Evolutionary conservation across 108 stramenopile genomes (phyloP).

Genomic region (Craspedostauros australis): DNA sequence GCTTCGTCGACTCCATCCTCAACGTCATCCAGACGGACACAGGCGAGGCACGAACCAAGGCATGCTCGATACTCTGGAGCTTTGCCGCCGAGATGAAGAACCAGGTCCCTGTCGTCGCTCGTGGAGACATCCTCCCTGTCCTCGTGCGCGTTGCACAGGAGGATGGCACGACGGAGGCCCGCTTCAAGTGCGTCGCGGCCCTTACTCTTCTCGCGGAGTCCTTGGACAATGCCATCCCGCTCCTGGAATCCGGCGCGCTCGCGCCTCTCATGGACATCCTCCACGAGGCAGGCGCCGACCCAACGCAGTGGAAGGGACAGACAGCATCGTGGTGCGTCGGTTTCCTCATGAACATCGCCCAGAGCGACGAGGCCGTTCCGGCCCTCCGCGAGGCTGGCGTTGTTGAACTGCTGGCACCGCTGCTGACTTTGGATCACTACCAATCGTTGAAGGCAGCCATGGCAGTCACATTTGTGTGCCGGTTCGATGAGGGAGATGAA

Average conservation of each 20-base stretch:
- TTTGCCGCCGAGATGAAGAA: slow-evolving; percentile 93
- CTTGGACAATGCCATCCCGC: slow-evolving; percentile 79
- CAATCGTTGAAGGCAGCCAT: slow-evolving; percentile 90
- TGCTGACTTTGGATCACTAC: slow-evolving; percentile 84
- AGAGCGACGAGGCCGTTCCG: slow-evolving; percentile 87
- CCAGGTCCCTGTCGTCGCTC: slow-evolving; percentile 82
- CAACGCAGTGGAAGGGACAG: slow-evolving; percentile 89
- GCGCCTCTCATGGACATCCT: slow-evolving; percentile 83
- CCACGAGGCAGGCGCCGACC: slow-evolving; percentile 86
- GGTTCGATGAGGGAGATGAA: slow-evolving; percentile 84
- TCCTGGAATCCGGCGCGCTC: slow-evolving; percentile 69
- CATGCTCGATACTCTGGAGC: slow-evolving; percentile 88
- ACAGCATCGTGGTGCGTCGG: slow-evolving; percentile 91
- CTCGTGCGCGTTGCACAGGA: slow-evolving; percentile 82
- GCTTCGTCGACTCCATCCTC: slow-evolving; percentile 82
- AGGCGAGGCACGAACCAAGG: slow-evolving; percentile 84
- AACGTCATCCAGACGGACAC: slow-evolving; percentile 80
- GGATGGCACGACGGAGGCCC: slow-evolving; percentile 81
- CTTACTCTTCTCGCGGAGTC: slow-evolving; percentile 82
- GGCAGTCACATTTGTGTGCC: slow-evolving; percentile 87
- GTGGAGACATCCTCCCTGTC: slow-evolving; percentile 82
- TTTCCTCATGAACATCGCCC: slow-evolving; percentile 90
- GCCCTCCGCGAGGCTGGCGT: slow-evolving; percentile 76
- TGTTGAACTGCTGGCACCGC: slow-evolving; percentile 80
- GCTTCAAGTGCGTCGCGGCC: slow-evolving; percentile 89